Evolutionary conservation across 2,329 filamentous ascomycete species (phyloP).

Genomic region (Helminthosporium solani): DNA sequence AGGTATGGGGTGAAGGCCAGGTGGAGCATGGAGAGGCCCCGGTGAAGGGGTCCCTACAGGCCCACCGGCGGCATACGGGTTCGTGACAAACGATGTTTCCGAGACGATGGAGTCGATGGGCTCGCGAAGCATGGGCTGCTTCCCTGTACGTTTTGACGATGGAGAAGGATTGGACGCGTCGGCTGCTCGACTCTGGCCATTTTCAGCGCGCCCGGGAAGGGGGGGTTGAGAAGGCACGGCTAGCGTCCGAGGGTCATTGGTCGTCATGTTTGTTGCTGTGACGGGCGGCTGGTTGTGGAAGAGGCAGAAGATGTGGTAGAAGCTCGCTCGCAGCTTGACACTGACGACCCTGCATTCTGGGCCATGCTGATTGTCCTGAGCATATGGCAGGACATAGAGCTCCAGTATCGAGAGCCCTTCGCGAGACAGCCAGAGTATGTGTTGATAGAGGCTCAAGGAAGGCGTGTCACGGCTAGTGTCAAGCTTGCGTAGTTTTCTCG

Average conservation of each 20-base stretch:
- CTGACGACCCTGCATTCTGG: slow-evolving; percentile 82
- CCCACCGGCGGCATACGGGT: slow-evolving; percentile 46
- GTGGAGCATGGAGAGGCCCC: slow-evolving; percentile 44
- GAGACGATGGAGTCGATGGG: slow-evolving; percentile 52
- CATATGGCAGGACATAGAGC: slow-evolving; percentile 73
- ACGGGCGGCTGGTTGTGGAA: slow-evolving; percentile 90
- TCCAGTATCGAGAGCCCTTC: slow-evolving; percentile 89
- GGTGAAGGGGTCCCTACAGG: slow-evolving; percentile 46
- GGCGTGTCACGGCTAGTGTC: slow-evolving; percentile 76
- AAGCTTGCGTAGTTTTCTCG: slow-evolving; percentile 78
- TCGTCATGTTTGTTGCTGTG: slow-evolving; percentile 38
- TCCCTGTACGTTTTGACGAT: slow-evolving; percentile 34
- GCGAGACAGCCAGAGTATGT: slow-evolving; percentile 92
- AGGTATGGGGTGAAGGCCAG: slow-evolving; percentile 47
- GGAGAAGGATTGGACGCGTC: slow-evolving; percentile 31
- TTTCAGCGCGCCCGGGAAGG: slow-evolving; percentile 23
- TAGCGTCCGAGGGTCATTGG: slow-evolving; percentile 29
- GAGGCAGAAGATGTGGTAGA: slow-evolving; percentile 94
- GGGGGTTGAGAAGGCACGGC: slow-evolving; percentile 28
- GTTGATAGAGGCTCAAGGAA: slow-evolving; percentile 79
- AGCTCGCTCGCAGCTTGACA: slow-evolving; percentile 88
- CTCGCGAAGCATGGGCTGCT: slow-evolving; percentile 48
- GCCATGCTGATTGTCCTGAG: slow-evolving; percentile 70
- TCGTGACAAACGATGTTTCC: slow-evolving; percentile 53
- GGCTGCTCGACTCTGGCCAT: slow-evolving; percentile 25